Conservation (phyloP, 1,139 yeast genomes). For the Saccharomyces hybrid region DNA sequence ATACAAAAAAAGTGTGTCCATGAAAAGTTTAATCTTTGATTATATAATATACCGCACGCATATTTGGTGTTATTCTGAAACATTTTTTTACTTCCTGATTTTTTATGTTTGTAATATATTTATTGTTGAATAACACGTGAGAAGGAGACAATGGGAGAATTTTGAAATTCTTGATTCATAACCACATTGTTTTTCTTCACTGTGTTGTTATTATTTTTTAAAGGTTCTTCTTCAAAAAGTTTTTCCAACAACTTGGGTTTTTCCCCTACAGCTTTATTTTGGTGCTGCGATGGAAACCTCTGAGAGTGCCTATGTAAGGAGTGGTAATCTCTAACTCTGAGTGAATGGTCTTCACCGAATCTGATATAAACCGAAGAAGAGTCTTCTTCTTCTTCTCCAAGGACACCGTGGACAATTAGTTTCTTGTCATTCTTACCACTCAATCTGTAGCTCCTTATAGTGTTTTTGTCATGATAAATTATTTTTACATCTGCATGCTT, state of each 20-base stretch:
- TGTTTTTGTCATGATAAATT: constrained; percentile 26
- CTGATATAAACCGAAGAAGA: constrained; percentile 4
- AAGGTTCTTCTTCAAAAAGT: neutral
- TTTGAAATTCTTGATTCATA: neutral
- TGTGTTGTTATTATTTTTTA: neutral
- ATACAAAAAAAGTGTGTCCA: neutral
- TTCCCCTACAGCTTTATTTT: neutral
- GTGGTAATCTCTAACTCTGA: constrained; percentile 5
- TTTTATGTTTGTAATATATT: neutral
- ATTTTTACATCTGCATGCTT: constrained; percentile 28
- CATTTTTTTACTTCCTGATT: neutral
- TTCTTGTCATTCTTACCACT: neutral
- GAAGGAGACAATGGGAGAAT: neutral
- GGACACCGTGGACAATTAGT: neutral
- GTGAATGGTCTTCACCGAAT: constrained; percentile 5
- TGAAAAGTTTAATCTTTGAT: neutral
- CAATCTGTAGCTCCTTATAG: constrained; percentile 18
- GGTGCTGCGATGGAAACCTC: neutral
- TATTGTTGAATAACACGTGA: neutral
- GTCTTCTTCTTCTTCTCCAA: neutral
- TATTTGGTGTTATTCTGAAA: neutral
- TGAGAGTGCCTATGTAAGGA: neutral
- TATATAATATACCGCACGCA: neutral
- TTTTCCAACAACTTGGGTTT: neutral
- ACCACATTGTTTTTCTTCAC: neutral